Conservation (phyloP, 2,329 filamentous ascomycete species). For the Colletotrichum tropicicola region DNA sequence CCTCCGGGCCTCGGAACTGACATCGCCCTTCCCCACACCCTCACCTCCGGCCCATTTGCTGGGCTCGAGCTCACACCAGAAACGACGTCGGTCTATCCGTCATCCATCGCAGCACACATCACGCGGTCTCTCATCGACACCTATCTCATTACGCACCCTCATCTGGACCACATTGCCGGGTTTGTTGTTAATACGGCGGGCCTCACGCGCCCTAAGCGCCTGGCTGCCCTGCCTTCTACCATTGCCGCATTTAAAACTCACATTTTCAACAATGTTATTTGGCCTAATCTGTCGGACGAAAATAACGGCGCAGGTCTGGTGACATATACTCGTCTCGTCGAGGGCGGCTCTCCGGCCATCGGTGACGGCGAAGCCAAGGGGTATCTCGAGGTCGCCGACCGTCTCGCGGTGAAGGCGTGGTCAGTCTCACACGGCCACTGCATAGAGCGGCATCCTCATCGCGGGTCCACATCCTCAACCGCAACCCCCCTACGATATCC, state of each 20-base stretch:
- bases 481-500: constrained; percentile 35
- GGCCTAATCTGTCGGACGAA: constrained; percentile 97
- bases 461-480: constrained; percentile 52
- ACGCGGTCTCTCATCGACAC: constrained; percentile 83
- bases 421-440: constrained; percentile 91
- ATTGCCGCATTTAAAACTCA: constrained; percentile 92
- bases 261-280: constrained; percentile 97
- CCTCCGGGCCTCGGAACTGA: constrained; percentile 46
- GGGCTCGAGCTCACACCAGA: constrained; percentile 76
- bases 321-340: constrained; percentile 87
- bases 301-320: constrained; percentile 93
- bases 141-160: constrained; percentile 95
- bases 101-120: constrained; percentile 82
- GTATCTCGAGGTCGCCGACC: constrained; percentile 89
- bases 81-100: constrained; percentile 57
- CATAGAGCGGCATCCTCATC: constrained; percentile 74
- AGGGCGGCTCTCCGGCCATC: constrained; percentile 86
- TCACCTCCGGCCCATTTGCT: constrained; percentile 78
- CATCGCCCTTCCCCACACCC: constrained; percentile 59
- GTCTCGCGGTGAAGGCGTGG: constrained; percentile 88
- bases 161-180: constrained; percentile 91
- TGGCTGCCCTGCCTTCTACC: constrained; percentile 88
- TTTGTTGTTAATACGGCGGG: constrained; percentile 94
- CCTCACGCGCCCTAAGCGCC: constrained; percentile 81
- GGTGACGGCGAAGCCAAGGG: constrained; percentile 83